Conservation (phyloP, 1,284 basidiomycete genomes). For the Mycena citricolor region DNA sequence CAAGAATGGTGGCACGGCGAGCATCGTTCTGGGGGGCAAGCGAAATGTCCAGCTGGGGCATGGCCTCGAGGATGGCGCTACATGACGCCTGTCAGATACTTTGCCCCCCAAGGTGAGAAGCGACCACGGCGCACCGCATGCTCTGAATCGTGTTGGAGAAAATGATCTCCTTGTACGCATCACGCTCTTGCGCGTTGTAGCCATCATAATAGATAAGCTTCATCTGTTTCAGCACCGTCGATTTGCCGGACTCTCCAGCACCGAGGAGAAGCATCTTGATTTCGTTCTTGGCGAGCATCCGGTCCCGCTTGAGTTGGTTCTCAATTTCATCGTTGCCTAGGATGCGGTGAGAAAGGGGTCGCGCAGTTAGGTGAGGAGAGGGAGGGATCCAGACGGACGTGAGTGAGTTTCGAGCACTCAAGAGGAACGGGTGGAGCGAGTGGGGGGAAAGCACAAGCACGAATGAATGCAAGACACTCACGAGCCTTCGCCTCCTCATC, state of each 20-base stretch:
- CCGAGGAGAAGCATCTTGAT: conserved; percentile 92
- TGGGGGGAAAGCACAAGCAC: no score
- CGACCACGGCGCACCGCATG: conserved; percentile 73
- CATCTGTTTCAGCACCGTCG: conserved; percentile 95
- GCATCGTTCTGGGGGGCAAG: conserved; percentile 63
- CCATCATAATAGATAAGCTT: conserved; percentile 92
- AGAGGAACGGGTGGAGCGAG: no score
- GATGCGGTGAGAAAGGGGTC: no score
- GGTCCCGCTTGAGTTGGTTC: conserved; percentile 90
- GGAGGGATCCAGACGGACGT: no score
- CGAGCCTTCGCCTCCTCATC: no score
- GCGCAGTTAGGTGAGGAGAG: no score
- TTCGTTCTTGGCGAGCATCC: conserved; percentile 91
- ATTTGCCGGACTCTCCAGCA: conserved; percentile 93
- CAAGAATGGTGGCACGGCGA: conserved; percentile 75
- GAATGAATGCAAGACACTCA: no score
- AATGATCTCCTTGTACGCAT: conserved; percentile 97
- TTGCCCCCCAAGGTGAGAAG: no score
- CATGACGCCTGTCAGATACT: no score
- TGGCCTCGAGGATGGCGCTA: conserved; percentile 89
- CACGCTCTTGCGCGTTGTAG: conserved; percentile 89
- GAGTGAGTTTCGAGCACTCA: no score
- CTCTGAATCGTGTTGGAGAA: conserved; percentile 96
- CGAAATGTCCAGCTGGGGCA: conserved; percentile 61
- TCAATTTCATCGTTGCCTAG: conserved; percentile 94